Base-by-base conservation (phyloP, 31 red algal genomes). In the Pterothamnion heteromorphum region DNA sequence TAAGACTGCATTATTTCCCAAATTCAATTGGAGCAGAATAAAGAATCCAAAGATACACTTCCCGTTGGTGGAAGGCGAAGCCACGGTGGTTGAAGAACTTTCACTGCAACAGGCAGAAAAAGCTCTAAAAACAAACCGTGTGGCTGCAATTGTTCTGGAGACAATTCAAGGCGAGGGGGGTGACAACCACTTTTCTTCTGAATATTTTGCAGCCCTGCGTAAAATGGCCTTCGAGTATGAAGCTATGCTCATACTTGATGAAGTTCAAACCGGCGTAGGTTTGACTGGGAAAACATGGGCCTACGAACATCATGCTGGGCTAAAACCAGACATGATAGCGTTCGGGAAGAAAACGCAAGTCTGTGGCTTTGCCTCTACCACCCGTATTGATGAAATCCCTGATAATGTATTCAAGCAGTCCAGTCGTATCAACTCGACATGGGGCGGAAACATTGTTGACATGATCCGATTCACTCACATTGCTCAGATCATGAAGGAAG, bases 91-190 rank as follows among this genome's bases (percentile, higher is more conserved):
- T 78, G 72, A 33, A 78, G 72, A 33, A 78, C 38, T 31, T 31
- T 78, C 72, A 78, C 72, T 28, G 72, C 26, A 78, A 33, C 72
- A 31, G 26, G 38, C 38, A 41, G 38, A 41, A 41, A 41, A 37
- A 37, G 81, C 30, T 37, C 31, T 24, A 39, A 37, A 31, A 21
- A 58, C n/a, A 30, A 43, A 90, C 87, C 80, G 92, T 32, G 38
- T 95, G 33, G 92, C 93, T 24, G 95, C 82, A 24, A 91, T 97
- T 36, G n/a, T 97, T 23, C 74, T 96, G 22, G 95, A 97, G 80
- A 86, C 94, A 72, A 38, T 94, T 27, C 95, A 97, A 81, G 95
- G 95, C 78, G 95, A 96, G 44, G 95, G 95, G 30, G 95, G 95
- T 57, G 95, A 94, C 28, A 23, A 36, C 30, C 94, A 91, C 18